These are phyloP conservation scores for Bryoerythrophyllum caledonicum DNA, from an alignment of 225 moss, liverwort and hornwort species.

Conservation along the genomic window DNA sequence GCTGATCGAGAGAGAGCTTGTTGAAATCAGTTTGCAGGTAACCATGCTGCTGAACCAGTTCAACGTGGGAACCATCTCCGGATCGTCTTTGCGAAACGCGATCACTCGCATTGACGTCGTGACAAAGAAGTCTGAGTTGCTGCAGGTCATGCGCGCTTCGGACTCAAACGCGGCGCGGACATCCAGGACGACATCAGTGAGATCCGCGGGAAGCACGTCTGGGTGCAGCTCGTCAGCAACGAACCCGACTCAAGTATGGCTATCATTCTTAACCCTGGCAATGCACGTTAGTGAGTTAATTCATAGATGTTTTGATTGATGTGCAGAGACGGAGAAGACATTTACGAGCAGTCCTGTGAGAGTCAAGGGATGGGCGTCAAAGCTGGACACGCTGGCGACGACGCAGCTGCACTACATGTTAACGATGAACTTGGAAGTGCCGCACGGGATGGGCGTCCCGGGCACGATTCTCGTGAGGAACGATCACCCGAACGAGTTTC, in stretches of 20 bases:
- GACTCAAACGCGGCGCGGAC: conserved; percentile 36
- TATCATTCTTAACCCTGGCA: too few relatives aligned
- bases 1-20: neutral
- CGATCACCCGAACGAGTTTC: conserved; percentile 72
- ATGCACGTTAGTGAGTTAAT: neutral
- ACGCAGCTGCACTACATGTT: conserved; percentile 1
- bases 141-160: conserved; percentile 29
- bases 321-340: conserved; percentile 19
- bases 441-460: conserved; percentile 51
- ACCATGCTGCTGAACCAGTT: conserved; percentile 13
- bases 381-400: neutral
- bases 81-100: neutral
- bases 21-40: neutral
- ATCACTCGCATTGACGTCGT: neutral
- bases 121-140: neutral
- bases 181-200: conserved; percentile 35
- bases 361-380: conserved; percentile 18
- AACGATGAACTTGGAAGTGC: conserved; percentile 28
- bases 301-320: neutral
- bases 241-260: conserved; percentile 32
- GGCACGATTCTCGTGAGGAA: conserved; percentile 65
- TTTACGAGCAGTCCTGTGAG: conserved; percentile 4
- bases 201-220: conserved; percentile 24
- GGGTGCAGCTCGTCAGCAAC: conserved; percentile 43
- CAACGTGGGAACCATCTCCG: neutral